Conservation (phyloP, 2,329 filamentous ascomycete species). For the Talaromyces sp. region DNA sequence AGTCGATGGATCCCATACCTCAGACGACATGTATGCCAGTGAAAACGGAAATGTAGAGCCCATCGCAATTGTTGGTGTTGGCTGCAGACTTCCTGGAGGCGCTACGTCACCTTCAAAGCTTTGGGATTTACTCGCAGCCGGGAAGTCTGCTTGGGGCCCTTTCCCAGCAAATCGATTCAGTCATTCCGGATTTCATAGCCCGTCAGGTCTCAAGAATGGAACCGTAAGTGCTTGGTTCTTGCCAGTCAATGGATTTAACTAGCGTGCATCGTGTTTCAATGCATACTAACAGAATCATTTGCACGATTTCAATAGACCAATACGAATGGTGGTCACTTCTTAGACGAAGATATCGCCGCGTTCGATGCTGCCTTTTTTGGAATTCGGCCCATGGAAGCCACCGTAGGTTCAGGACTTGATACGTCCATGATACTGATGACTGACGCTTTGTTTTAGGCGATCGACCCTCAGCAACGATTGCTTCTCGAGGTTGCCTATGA, state of each 20-base stretch:
- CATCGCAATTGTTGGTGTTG: slow-evolving; percentile 24
- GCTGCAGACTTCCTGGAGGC: slow-evolving; percentile 24
- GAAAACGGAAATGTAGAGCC: not conserved
- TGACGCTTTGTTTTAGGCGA: not conserved
- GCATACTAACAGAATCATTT: not conserved
- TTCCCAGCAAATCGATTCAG: not conserved
- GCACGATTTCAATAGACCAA: not conserved
- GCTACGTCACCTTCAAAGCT: slow-evolving; percentile 19
- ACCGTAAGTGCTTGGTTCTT: not conserved
- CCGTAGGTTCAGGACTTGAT: not conserved
- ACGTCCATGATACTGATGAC: not conserved
- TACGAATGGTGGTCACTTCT: not conserved
- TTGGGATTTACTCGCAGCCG: slow-evolving; percentile 20
- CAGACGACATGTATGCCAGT: not conserved
- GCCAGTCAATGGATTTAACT: not conserved
- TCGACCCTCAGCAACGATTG: slow-evolving; percentile 23
- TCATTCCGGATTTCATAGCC: not conserved
- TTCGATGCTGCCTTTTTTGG: slow-evolving; percentile 22
- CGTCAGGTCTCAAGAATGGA: not conserved
- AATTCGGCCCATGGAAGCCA: not conserved
- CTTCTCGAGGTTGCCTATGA: slow-evolving; percentile 37
- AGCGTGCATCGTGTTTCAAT: not conserved
- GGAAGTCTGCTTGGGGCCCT: not conserved
- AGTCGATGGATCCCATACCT: not conserved
- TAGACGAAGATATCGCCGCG: not conserved